Evolutionary conservation across 257 asterid species (phyloP).

Genomic region (Salvia rosmarinus): DNA sequence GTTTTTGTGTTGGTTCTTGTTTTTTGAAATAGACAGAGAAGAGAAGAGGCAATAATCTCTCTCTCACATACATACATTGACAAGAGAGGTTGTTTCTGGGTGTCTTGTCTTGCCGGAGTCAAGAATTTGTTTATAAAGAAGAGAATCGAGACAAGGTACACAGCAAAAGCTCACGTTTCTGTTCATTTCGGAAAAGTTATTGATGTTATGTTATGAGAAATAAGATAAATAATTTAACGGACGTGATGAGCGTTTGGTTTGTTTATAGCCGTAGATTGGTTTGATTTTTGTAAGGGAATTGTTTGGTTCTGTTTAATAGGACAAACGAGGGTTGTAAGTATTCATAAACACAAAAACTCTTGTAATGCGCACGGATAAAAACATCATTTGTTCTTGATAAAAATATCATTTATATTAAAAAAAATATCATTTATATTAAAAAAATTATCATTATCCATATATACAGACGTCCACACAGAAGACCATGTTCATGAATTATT

Average conservation of each 20-base stretch:
- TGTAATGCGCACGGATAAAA: too few relatives aligned
- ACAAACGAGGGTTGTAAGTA: neutral
- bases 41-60: neutral
- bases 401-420: too few relatives aligned
- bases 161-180: conserved; percentile 31
- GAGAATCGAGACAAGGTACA: conserved; percentile 43
- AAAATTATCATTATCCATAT: too few relatives aligned
- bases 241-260: neutral
- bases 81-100: conserved; percentile 27
- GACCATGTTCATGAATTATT: too few relatives aligned
- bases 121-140: conserved; percentile 34
- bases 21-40: conserved; percentile 2
- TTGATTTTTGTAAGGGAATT: conserved; percentile 5
- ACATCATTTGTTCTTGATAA: too few relatives aligned
- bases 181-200: conserved; percentile 20
- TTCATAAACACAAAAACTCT: too few relatives aligned
- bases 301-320: neutral
- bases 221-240: neutral
- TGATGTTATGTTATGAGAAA: conserved; percentile 19
- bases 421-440: too few relatives aligned
- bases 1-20: conserved; percentile 31
- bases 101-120: conserved; percentile 26
- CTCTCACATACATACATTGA: conserved; percentile 1
- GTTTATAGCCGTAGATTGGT: conserved; percentile 34
- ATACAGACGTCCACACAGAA: too few relatives aligned